These are phyloP conservation scores for Scheffersomyces ergatensis DNA, from an alignment of 805 yeast species.

Conservation along the genomic window DNA sequence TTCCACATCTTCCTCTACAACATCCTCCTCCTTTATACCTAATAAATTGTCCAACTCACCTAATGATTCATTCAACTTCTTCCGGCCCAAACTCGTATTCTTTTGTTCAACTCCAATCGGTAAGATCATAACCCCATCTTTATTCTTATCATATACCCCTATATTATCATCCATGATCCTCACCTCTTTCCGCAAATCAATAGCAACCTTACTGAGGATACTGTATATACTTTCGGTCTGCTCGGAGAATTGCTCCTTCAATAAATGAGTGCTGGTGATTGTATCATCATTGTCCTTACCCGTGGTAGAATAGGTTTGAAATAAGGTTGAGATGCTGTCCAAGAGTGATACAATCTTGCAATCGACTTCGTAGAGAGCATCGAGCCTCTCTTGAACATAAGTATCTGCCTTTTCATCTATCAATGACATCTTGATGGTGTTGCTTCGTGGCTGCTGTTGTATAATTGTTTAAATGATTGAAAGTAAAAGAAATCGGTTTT, in stretches of 20 bases:
- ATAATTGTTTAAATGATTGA: too few species aligned
- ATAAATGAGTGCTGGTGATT: constrained; percentile 17
- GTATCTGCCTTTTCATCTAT: constrained; percentile 15
- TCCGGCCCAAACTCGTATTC: constrained; percentile 64
- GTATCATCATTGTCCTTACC: constrained; percentile 5
- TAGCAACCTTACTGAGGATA: constrained; percentile 57
- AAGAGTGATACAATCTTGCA: constrained; percentile 49
- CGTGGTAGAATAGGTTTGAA: constrained; percentile 37
- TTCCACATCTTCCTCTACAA: constrained; percentile 2
- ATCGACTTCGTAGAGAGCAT: constrained; percentile 52
- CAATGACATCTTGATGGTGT: too few species aligned
- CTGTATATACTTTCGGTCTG: constrained; percentile 50
- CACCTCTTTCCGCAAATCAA: constrained; percentile 63
- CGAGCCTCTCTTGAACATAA: constrained; percentile 50
- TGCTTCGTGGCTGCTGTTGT: too few species aligned
- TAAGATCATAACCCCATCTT: constrained; percentile 49
- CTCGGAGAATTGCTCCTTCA: constrained; percentile 38
- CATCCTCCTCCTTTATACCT: constrained; percentile 7
- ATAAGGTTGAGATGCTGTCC: constrained; percentile 46
- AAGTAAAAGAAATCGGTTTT: too few species aligned
- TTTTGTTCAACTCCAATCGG: constrained; percentile 70
- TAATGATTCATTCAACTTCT: constrained; percentile 52
- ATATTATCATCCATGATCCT: constrained; percentile 59
- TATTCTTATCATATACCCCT: constrained; percentile 44
- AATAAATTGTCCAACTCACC: constrained; percentile 12